Evolutionary conservation across 75 land plant genomes (phyloP), one percentile per base, ranked within the genome.

Genomic region (Picea glauca): DNA sequence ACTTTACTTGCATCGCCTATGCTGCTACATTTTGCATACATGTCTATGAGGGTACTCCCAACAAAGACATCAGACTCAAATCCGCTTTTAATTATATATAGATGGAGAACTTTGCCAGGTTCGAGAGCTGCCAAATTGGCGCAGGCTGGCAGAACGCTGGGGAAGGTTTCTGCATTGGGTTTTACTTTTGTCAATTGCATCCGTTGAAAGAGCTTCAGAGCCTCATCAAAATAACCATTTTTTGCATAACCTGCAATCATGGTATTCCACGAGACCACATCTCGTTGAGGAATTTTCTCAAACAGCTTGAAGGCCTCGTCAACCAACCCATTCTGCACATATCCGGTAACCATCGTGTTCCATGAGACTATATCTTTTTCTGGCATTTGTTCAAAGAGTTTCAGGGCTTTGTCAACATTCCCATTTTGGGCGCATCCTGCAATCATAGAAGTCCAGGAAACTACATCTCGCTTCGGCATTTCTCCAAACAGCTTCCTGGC

Each of bases 1-100:
- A 78, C 80, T 50, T 50, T 64, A 6, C 68, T 72, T 20, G 80
- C 80, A 15, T 40, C 72, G 9, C 54, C 56, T 43, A 78, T 14
- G 43, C 11, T 35, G 17, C 73, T 35, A 23, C 46, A 78, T 65
- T 78, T 65, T 1, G 73, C 73, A 67, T 78, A 78, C 72, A 65
- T 64, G 6, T 57, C 80, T 46, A 78, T 66, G 6, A 78, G 57
- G 20, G 73, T 20, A 23, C 57, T 78, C 20, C 20, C 50, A 13
- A 78, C 73, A 40, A 21, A n/a, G 26, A 30, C 26, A 50, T 78
- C 57, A 7, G 72, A 65, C 18, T 54, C 74, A n/a, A 38, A 65
- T 9, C 73, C 80, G 18, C 4, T 43, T 18, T 35, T 35, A 20
- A 78, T 9, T 43, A 43, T 40, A n/a, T 58, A 5, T 1, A 17